Base-by-base conservation (phyloP, 2,329 filamentous ascomycete genomes). In the Corniculantispora saksenae region DNA sequence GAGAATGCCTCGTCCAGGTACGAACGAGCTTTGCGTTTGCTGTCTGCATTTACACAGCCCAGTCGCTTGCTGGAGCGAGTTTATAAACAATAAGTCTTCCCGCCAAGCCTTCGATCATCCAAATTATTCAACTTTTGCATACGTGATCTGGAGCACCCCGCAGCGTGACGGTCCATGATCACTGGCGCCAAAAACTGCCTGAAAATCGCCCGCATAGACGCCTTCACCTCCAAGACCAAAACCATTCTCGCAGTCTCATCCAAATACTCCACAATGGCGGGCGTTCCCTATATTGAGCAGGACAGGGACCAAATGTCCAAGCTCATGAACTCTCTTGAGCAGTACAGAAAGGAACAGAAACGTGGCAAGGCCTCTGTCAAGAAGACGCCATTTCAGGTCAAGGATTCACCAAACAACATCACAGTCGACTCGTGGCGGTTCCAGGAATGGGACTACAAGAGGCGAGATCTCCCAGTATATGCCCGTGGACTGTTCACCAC, bases 391-490 rank as follows among this genome's bases (percentile, higher is more conserved):
- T 99, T 92, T 74, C 71, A 82, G 1, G 86, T 98, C 23, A 78
- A 81, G 50, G 79, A 80, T 19, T 92, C 89, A 7, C 82, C 84
- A 25, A 82, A 88, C 65, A 82, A 86, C 29, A 86, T 92, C 69
- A 82, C 81, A 7, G 92, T 98, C 64, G 88, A 95, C 74, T 97
- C 94, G 3, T 99, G 95, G 95, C 90, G 91, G 70, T 90, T 98
- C 78, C 89, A 91, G 71, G 95, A 99, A 70, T 97, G 91, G 90
- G 94, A 98, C 72, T 99, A 98, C 84, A 98, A 98, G 81, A 90
- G 90, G 70, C 80, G 81, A 19, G 86, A 93, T 70, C 84, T 99
- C 13, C 95, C 95, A 7, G 97, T 93, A 1, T 97, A 97, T 76
- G 94, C 95, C 7, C 89, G 95, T 62, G 95, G 95, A 8, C 85